Evolutionary conservation across 1,284 basidiomycete species (phyloP).

Genomic region (Marasmius sp.): DNA sequence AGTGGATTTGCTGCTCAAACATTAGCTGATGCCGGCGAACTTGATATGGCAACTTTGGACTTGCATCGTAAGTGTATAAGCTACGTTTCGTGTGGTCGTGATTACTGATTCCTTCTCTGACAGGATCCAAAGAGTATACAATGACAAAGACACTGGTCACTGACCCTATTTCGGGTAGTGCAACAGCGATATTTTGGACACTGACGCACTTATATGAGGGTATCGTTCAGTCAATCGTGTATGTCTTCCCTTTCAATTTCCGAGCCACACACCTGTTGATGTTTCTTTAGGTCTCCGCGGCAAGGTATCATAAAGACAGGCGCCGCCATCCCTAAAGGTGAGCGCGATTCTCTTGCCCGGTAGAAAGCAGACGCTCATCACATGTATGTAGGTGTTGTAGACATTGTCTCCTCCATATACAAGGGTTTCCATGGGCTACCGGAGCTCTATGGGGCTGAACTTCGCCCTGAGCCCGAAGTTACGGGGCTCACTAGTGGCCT

Average conservation of each 20-base stretch:
- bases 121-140: constrained; percentile 56
- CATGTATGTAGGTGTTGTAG: constrained; percentile 36
- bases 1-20: constrained; percentile 55
- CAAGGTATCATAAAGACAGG: constrained; percentile 47
- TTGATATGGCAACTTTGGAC: constrained; percentile 44
- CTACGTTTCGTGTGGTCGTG: not conserved
- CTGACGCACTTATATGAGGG: constrained; percentile 46
- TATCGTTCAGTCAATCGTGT: constrained; percentile 48
- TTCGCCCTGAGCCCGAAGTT: constrained; percentile 36
- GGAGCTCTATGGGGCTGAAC: constrained; percentile 41
- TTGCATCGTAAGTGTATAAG: constrained; percentile 40
- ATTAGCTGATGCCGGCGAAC: constrained; percentile 42
- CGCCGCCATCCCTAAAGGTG: constrained; percentile 40
- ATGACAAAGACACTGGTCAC: constrained; percentile 32
- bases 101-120: not conserved
- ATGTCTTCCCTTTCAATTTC: constrained; percentile 11
- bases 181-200: constrained; percentile 49
- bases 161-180: constrained; percentile 47
- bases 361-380: not conserved
- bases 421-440: constrained; percentile 49
- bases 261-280: not conserved
- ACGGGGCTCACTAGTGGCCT: constrained; percentile 43
- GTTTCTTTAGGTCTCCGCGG: constrained; percentile 27
- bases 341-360: not conserved
- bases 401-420: constrained; percentile 41